These are phyloP conservation scores for Hypoxylon lienhwacheense DNA, from an alignment of 495 filamentous ascomycete species.

Conservation along the genomic window DNA sequence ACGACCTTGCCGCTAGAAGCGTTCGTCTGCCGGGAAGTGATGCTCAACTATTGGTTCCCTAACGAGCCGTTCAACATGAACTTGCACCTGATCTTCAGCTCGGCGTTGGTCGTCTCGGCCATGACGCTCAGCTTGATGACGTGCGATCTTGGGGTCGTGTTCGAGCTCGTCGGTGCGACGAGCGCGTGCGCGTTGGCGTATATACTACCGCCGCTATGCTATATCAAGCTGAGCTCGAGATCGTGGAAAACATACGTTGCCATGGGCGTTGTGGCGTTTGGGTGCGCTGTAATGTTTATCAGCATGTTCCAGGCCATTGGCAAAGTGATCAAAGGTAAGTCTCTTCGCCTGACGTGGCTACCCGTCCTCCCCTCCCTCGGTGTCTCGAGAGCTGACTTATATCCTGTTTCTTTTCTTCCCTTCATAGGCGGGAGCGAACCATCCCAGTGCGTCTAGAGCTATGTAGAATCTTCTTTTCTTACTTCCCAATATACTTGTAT, in stretches of 20 bases:
- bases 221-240: conserved; percentile 82
- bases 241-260: conserved; percentile 76
- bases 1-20: conserved; percentile 94
- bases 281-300: conserved; percentile 78
- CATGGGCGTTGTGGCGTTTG: conserved; percentile 71
- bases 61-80: conserved; percentile 76
- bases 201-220: conserved; percentile 92
- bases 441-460: conserved; percentile 38
- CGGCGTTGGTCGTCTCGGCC: conserved; percentile 74
- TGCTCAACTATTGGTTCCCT: conserved; percentile 89
- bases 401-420: conserved; percentile 3
- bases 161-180: conserved; percentile 94
- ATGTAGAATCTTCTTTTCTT: not conserved
- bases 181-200: conserved; percentile 92
- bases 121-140: conserved; percentile 78
- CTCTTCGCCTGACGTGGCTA: conserved; percentile 14
- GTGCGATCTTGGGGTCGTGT: conserved; percentile 90
- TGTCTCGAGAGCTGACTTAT: conserved; percentile 25
- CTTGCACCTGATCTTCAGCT: conserved; percentile 83
- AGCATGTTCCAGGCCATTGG: conserved; percentile 73
- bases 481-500: conserved; percentile 25
- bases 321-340: conserved; percentile 61
- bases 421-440: conserved; percentile 34
- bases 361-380: conserved; percentile 16
- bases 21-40: conserved; percentile 96